phyloP scores from a whole-genome alignment of 164 flowering plant genomes.

The Piper betle region DNA sequence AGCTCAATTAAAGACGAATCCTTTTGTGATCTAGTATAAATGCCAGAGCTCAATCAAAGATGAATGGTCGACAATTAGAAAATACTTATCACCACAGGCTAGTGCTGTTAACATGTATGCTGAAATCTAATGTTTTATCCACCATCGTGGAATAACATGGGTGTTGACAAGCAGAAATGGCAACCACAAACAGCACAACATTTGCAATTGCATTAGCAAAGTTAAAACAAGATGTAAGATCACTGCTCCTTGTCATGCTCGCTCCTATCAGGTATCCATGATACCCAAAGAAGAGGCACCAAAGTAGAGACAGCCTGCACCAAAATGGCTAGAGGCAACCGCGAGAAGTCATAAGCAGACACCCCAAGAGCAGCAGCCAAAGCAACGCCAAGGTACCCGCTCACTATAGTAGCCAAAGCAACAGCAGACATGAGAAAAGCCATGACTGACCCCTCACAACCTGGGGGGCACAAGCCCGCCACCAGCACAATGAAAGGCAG shows the following conservation, averaged over 20 bases:
- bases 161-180: too few relatives aligned
- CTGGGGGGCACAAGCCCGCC: slow-evolving; percentile 69
- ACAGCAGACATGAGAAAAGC: slow-evolving; percentile 81
- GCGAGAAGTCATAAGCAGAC: slow-evolving; percentile 52
- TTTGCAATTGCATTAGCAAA: too few relatives aligned
- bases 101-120: too few relatives aligned
- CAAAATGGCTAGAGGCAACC: slow-evolving; percentile 47
- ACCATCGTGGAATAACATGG: too few relatives aligned
- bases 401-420: slow-evolving; percentile 61
- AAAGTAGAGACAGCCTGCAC: slow-evolving; percentile 62
- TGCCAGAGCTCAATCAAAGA: too few relatives aligned
- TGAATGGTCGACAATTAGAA: too few relatives aligned
- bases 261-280: slow-evolving; percentile 46
- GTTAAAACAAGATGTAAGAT: too few relatives aligned
- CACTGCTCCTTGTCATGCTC: slow-evolving; percentile 14
- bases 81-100: too few relatives aligned
- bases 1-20: too few relatives aligned
- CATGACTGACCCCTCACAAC: slow-evolving; percentile 91
- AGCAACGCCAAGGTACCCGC: slow-evolving; percentile 82
- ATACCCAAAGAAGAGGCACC: slow-evolving; percentile 47
- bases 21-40: too few relatives aligned
- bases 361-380: slow-evolving; percentile 57
- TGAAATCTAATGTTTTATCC: too few relatives aligned
- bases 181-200: too few relatives aligned
- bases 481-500: slow-evolving; percentile 69